Percentiles rank a stretch among this genome's conserved stretches.
Conservation (phyloP, 2,329 filamentous ascomycete species). For the Trichoderma atrobrunneum region DNA sequence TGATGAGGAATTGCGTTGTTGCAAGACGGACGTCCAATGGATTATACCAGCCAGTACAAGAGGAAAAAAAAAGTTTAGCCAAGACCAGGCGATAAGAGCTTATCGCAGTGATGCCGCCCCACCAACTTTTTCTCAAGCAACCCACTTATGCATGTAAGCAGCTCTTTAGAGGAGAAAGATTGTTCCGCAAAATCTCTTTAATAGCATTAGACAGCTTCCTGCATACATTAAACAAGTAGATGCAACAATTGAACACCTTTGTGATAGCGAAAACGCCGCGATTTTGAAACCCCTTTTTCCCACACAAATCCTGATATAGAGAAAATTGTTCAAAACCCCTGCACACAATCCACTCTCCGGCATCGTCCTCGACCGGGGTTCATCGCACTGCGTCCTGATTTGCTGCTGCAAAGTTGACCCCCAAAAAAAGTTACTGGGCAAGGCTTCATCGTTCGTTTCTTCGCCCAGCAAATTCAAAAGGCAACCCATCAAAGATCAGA, state of each 20-base stretch:
- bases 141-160: neutral
- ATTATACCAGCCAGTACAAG: neutral
- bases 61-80: slow-evolving; percentile 36
- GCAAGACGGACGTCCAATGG: neutral
- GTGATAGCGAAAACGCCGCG: neutral
- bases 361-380: neutral
- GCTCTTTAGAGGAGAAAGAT: neutral
- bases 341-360: neutral
- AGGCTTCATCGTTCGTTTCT: neutral
- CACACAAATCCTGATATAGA: neutral
- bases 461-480: slow-evolving; percentile 10
- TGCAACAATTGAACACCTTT: neutral
- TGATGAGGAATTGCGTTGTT: neutral
- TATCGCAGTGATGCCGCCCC: slow-evolving; percentile 31
- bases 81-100: slow-evolving; percentile 34
- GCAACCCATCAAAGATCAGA: slow-evolving; percentile 22
- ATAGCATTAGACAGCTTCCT: neutral
- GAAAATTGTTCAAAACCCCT: neutral
- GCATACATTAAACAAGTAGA: neutral
- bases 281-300: neutral
- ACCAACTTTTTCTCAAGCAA: slow-evolving; percentile 33
- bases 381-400: slow-evolving; percentile 3
- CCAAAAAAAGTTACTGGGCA: slow-evolving; percentile 12
- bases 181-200: neutral
- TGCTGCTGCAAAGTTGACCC: slow-evolving; percentile 2